Evolutionary conservation across 768 basidiomycete species (phyloP).

Genomic region (Collybiopsis confluens): DNA sequence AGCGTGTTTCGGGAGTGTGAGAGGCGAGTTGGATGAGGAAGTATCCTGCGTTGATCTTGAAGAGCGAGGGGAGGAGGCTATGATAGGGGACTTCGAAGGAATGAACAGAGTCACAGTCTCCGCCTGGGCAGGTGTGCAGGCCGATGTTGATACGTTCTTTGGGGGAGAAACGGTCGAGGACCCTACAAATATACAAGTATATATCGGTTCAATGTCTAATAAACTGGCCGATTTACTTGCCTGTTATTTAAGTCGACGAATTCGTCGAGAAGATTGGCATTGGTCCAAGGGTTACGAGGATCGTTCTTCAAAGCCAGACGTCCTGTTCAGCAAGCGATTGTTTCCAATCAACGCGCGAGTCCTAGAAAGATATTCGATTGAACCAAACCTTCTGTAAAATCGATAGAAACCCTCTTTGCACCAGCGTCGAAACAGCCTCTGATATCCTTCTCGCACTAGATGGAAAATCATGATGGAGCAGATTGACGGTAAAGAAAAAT

Average conservation of each 20-base stretch:
- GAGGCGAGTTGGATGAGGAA: slow-evolving; percentile 8
- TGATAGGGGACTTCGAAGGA: slow-evolving; percentile 7
- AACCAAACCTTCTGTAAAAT: slow-evolving; percentile 9
- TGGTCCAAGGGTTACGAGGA: slow-evolving; percentile 4
- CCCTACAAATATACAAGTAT: neutral
- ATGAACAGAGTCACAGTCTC: slow-evolving; percentile 7
- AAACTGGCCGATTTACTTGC: neutral
- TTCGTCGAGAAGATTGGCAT: slow-evolving; percentile 1
- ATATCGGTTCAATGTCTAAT: neutral
- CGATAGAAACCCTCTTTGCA: slow-evolving; percentile 6
- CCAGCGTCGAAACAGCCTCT: slow-evolving; percentile 5
- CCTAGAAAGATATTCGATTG: too few relatives aligned
- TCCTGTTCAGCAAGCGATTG: neutral
- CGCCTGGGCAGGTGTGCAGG: slow-evolving; percentile 7
- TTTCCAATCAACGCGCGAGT: too few relatives aligned
- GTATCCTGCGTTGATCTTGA: slow-evolving; percentile 7
- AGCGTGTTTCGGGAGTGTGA: neutral
- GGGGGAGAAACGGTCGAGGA: slow-evolving; percentile 6
- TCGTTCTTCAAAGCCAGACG: slow-evolving; percentile 7
- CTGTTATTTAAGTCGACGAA: slow-evolving; percentile 4
- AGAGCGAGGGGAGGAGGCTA: neutral
- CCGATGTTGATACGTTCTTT: slow-evolving; percentile 4
- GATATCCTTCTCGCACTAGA: slow-evolving; percentile 5
- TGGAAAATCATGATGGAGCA: too few relatives aligned
- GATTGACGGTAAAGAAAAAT: neutral